phyloP scores from a whole-genome alignment of 2,329 filamentous ascomycete species.

The Aspergillus felis region DNA sequence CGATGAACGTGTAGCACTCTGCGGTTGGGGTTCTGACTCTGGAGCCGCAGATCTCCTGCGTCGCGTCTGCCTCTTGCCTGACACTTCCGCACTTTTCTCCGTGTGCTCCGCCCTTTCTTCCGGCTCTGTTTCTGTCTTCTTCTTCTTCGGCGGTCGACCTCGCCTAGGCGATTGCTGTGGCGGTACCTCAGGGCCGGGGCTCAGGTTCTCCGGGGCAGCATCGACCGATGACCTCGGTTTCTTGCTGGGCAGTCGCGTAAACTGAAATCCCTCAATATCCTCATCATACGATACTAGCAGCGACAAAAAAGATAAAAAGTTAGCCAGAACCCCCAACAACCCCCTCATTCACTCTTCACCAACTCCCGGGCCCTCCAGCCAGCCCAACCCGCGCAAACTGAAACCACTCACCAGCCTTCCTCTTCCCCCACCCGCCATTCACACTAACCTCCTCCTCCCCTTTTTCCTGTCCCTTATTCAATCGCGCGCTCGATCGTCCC shows the following conservation, averaged over 20 bases:
- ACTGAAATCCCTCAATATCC: constrained; percentile 73
- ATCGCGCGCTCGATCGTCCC: constrained; percentile 29
- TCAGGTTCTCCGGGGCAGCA: constrained; percentile 23
- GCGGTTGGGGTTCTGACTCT: constrained; percentile 13
- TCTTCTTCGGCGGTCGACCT: constrained; percentile 43
- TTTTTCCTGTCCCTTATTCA: constrained; percentile 32
- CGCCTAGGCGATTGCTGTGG: constrained; percentile 31
- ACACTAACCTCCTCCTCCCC: constrained; percentile 17
- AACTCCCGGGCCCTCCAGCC: neutral
- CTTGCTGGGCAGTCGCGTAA: constrained; percentile 63
- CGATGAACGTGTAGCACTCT: constrained; percentile 13
- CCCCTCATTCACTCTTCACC: neutral
- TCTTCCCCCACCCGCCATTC: constrained; percentile 32
- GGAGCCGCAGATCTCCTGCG: constrained; percentile 16
- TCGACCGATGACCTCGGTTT: constrained; percentile 54
- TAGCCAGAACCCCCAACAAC: neutral
- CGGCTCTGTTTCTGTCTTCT: constrained; percentile 25
- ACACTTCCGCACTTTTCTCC: constrained; percentile 18
- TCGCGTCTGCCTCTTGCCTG: constrained; percentile 23
- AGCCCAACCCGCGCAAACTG: neutral
- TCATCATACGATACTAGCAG: constrained; percentile 58
- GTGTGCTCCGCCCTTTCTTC: constrained; percentile 11
- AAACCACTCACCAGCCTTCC: constrained; percentile 41
- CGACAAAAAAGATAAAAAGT: neutral
- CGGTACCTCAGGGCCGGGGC: constrained; percentile 39